Conservation (phyloP, 176 grass and related monocot genomes). For the Saccharum officinarum region DNA sequence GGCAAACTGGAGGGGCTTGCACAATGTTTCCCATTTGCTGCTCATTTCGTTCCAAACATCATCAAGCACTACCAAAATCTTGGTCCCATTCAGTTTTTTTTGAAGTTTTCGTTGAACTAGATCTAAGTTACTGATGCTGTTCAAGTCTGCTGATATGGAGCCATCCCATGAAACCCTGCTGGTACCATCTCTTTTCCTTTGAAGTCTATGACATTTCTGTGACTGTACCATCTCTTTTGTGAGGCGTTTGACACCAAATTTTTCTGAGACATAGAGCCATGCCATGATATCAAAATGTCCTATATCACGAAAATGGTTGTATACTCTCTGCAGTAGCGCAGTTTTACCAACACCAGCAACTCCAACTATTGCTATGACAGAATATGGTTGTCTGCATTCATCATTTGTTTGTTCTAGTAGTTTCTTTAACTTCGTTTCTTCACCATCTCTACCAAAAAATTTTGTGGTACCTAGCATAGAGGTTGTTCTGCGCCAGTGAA, state of each 20-base stretch:
- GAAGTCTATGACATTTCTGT: neutral
- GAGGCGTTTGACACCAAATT: slow-evolving; percentile 1
- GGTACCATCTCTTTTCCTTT: neutral
- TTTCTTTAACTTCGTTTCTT: neutral
- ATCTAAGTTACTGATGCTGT: slow-evolving; percentile 31
- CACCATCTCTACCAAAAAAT: neutral
- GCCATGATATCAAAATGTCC: slow-evolving; percentile 8
- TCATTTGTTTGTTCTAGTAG: slow-evolving; percentile 1
- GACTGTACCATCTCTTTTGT: slow-evolving; percentile 38
- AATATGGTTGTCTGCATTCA: slow-evolving; percentile 17
- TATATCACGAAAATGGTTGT: neutral
- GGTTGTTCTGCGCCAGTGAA: slow-evolving; percentile 28
- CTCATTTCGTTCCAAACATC: slow-evolving; percentile 52
- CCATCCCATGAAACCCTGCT: neutral
- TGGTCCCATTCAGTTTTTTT: slow-evolving; percentile 16
- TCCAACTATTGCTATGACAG: slow-evolving; percentile 51
- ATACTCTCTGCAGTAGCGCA: slow-evolving; percentile 32
- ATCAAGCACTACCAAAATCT: slow-evolving; percentile 40
- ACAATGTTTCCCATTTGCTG: slow-evolving; percentile 30
- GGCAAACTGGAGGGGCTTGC: slow-evolving; percentile 30
- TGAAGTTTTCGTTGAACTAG: slow-evolving; percentile 16
- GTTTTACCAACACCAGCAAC: slow-evolving; percentile 58
- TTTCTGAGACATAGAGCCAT: slow-evolving; percentile 41
- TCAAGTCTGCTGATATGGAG: slow-evolving; percentile 4
- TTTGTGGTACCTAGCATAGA: slow-evolving; percentile 4